Conservation (phyloP, 2,329 filamentous ascomycete species). For the Dothiorella sarmentorum region DNA sequence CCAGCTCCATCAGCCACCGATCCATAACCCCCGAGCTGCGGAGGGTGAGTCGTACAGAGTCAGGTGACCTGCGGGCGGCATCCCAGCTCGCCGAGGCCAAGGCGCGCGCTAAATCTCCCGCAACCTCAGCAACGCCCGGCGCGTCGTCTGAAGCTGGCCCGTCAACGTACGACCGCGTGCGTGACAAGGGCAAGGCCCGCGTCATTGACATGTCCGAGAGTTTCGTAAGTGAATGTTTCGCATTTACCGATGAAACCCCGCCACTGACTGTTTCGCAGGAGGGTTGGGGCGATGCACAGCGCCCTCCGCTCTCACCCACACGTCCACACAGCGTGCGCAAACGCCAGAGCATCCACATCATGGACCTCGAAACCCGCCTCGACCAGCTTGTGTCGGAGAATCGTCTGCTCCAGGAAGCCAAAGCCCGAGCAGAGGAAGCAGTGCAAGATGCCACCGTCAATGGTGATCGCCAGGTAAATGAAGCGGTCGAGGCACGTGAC, state of each 20-base stretch:
- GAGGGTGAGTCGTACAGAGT: slow-evolving; percentile 63
- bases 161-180: slow-evolving; percentile 67
- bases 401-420: slow-evolving; percentile 69
- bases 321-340: slow-evolving; percentile 94
- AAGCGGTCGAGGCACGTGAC: slow-evolving; percentile 61
- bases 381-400: slow-evolving; percentile 87
- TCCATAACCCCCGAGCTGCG: slow-evolving; percentile 67
- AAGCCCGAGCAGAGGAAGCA: slow-evolving; percentile 64
- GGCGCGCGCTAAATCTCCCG: slow-evolving; percentile 15
- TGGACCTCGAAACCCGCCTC: slow-evolving; percentile 79
- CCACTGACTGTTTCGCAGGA: slow-evolving; percentile 58
- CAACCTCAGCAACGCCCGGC: slow-evolving; percentile 38
- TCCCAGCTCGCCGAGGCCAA: slow-evolving; percentile 56
- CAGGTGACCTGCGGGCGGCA: slow-evolving; percentile 72
- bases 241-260: slow-evolving; percentile 14
- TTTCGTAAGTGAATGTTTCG: slow-evolving; percentile 65
- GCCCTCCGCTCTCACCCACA: slow-evolving; percentile 87
- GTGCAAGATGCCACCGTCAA: slow-evolving; percentile 52
- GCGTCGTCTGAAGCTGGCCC: slow-evolving; percentile 40
- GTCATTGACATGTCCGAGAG: slow-evolving; percentile 75
- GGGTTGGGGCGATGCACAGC: slow-evolving; percentile 86
- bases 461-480: slow-evolving; percentile 45
- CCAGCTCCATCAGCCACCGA: slow-evolving; percentile 57
- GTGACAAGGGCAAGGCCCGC: slow-evolving; percentile 83
- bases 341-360: slow-evolving; percentile 93